These are phyloP conservation scores for Ceratopteris richardii DNA, from an alignment of 75 land plant genomes.

Conservation along the genomic window DNA sequence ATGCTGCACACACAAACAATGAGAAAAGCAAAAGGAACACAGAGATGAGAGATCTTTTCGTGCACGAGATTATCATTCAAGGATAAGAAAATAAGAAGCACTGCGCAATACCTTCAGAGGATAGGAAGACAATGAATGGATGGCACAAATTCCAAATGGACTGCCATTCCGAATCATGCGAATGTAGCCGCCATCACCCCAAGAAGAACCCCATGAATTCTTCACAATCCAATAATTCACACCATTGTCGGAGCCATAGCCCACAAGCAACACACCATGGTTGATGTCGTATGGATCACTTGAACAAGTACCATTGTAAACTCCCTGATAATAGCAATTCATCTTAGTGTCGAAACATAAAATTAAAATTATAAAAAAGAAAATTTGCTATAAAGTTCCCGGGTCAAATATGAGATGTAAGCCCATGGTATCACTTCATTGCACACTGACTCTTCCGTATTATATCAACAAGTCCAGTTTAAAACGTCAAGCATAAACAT, in stretches of 20 bases:
- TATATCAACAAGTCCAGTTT: too few relatives aligned
- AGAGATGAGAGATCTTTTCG: too few relatives aligned
- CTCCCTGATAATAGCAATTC: constrained; percentile 26
- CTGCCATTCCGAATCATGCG: constrained; percentile 48
- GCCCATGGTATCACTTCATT: too few relatives aligned
- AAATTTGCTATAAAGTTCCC: not conserved
- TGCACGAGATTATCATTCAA: too few relatives aligned
- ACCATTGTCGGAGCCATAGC: constrained; percentile 65
- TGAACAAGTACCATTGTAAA: constrained; percentile 27
- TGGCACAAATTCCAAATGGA: constrained; percentile 50
- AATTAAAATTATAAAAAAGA: not conserved
- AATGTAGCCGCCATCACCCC: constrained; percentile 78
- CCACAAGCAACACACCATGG: constrained; percentile 65
- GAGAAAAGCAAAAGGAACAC: too few relatives aligned
- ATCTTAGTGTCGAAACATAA: not conserved
- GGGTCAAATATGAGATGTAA: not conserved
- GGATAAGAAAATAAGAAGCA: too few relatives aligned
- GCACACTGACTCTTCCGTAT: too few relatives aligned
- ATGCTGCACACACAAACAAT: too few relatives aligned
- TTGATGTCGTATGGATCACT: constrained; percentile 25
- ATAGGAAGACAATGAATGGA: constrained; percentile 66
- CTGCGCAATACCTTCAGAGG: constrained; percentile 51
- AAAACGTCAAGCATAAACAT: too few relatives aligned
- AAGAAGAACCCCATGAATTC: constrained; percentile 70
- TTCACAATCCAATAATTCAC: constrained; percentile 70